Conservation (phyloP, 768 basidiomycete species). For the Suillus ampliporus region DNA sequence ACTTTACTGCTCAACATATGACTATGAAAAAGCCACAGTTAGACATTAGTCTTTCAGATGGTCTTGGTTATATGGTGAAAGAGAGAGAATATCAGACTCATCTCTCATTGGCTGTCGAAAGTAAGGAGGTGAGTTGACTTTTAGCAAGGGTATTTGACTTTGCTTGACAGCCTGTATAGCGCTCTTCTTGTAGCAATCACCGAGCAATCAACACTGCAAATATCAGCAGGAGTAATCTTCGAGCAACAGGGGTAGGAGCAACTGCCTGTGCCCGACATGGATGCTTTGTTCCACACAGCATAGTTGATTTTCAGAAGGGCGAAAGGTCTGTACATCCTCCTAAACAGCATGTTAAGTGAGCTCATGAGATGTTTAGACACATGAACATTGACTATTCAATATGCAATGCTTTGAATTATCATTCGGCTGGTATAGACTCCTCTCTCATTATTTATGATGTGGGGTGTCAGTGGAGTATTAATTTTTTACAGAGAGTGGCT, state of each 20-base stretch:
- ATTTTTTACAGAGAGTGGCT: constrained; percentile 19
- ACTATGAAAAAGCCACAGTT: constrained; percentile 26
- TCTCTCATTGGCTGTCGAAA: constrained; percentile 14
- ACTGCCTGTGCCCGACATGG: constrained; percentile 37
- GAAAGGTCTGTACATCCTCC: constrained; percentile 15
- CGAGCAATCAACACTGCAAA: constrained; percentile 22
- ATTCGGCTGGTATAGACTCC: constrained; percentile 8
- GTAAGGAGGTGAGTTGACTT: constrained; percentile 13
- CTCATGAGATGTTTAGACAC: constrained; percentile 22
- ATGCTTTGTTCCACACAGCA: constrained; percentile 31
- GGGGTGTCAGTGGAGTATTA: constrained; percentile 29
- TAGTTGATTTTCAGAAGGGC: constrained; percentile 39
- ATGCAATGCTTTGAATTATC: constrained; percentile 25
- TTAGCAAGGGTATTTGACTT: no score
- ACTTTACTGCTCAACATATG: constrained; percentile 19
- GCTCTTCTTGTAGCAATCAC: constrained; percentile 20
- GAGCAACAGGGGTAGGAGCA: constrained; percentile 33
- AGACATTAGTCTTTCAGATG: constrained; percentile 34
- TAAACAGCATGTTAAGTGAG: background rate
- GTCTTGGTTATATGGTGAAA: constrained; percentile 32
- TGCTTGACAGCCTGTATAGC: constrained; percentile 10
- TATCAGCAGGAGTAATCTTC: constrained; percentile 19
- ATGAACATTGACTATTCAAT: constrained; percentile 36
- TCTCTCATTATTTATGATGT: constrained; percentile 36
- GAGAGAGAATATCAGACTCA: constrained; percentile 25